These are phyloP conservation scores for Exophiala calicioides DNA, from an alignment of 2,329 filamentous ascomycete genomes.

Conservation along the genomic window DNA sequence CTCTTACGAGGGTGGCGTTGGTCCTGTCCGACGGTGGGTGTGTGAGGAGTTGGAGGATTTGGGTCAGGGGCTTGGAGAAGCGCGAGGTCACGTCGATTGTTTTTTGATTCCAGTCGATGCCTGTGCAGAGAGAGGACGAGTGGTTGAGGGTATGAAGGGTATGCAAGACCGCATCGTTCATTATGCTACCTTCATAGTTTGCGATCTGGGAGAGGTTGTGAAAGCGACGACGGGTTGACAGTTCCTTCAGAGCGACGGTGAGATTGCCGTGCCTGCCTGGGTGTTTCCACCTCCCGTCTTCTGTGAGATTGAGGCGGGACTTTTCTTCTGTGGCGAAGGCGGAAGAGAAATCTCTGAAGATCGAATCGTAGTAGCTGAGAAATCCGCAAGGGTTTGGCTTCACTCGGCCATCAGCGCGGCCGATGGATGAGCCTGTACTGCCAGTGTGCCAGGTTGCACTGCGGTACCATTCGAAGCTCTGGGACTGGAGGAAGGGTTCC, in stretches of 20 bases:
- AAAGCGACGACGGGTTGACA: constrained; percentile 41
- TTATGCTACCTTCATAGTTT: constrained; percentile 36
- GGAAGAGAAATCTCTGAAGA: constrained; percentile 36
- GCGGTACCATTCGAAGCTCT: constrained; percentile 50
- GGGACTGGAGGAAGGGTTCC: constrained; percentile 45
- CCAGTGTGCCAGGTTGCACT: constrained; percentile 50
- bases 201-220: constrained; percentile 41
- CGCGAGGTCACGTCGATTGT: constrained; percentile 46
- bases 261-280: constrained; percentile 31
- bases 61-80: constrained; percentile 39
- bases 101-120: constrained; percentile 49
- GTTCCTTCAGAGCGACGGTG: constrained; percentile 35
- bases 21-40: constrained; percentile 3
- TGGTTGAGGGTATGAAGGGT: constrained; percentile 34
- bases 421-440: constrained; percentile 40
- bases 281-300: constrained; percentile 43
- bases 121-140: constrained; percentile 37
- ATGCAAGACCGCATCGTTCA: constrained; percentile 38
- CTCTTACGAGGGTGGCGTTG: constrained; percentile 3
- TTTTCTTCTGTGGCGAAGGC: constrained; percentile 39
- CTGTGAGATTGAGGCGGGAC: constrained; percentile 45
- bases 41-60: constrained; percentile 35
- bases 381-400: constrained; percentile 46
- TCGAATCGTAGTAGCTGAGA: constrained; percentile 49
- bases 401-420: constrained; percentile 47